A percentile compares a stretch with the other conserved stretches of the same genome.
phyloP scores from a whole-genome alignment of 2,329 filamentous ascomycete genomes.

The Penicillium concentricum region DNA sequence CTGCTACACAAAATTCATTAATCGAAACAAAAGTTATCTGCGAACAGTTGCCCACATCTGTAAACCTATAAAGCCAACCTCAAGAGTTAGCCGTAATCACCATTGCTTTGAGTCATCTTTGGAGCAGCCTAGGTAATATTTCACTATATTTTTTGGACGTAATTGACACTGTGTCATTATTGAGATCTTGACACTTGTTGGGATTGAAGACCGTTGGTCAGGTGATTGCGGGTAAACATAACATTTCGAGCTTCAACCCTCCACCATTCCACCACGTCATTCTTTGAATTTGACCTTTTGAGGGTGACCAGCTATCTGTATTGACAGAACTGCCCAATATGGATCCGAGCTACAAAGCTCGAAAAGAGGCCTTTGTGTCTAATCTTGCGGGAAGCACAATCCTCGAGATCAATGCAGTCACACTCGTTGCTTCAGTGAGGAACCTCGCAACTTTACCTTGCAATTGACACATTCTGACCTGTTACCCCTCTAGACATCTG shows the following conservation, averaged over 20 bases:
- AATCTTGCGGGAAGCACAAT: constrained; percentile 81
- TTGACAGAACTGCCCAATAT: constrained; percentile 20
- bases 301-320: neutral
- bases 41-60: neutral
- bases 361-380: constrained; percentile 95
- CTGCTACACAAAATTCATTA: constrained; percentile 2
- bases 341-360: constrained; percentile 71
- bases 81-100: neutral
- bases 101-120: neutral
- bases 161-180: constrained; percentile 9
- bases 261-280: neutral
- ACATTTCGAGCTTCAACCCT: constrained; percentile 5
- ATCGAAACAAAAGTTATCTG: neutral
- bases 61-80: neutral
- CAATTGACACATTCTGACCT: neutral
- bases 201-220: neutral
- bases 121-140: neutral
- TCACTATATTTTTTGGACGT: neutral
- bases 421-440: constrained; percentile 77
- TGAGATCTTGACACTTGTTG: constrained; percentile 8
- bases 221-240: constrained; percentile 5
- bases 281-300: neutral
- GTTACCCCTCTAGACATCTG: constrained; percentile 60
- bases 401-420: constrained; percentile 82
- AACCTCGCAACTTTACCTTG: neutral